Evolutionary conservation across 495 filamentous ascomycete genomes (phyloP).

Genomic region (Aspergillus diversus): DNA sequence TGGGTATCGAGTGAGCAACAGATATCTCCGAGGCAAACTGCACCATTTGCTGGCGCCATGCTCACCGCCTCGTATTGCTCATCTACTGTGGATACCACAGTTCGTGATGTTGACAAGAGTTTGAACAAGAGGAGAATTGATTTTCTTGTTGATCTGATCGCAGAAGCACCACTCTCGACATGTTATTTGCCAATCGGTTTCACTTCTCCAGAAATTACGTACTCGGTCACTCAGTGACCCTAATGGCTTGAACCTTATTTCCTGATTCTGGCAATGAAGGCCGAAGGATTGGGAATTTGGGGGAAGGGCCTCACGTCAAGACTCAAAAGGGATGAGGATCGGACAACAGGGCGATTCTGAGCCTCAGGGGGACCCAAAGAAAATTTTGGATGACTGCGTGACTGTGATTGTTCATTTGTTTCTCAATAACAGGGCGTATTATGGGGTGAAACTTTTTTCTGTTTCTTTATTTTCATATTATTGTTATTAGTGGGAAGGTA

Average conservation of each 20-base stretch:
- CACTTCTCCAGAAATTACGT: not conserved
- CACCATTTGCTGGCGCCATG: not conserved
- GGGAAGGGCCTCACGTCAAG: conserved; percentile 8
- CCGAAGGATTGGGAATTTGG: not conserved
- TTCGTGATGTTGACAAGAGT: not conserved
- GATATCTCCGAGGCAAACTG: not conserved
- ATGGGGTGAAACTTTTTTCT: too few species aligned
- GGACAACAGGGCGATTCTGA: not conserved
- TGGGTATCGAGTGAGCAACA: not conserved
- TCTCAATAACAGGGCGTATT: too few species aligned
- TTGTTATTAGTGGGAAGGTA: too few species aligned
- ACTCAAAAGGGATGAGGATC: conserved; percentile 9
- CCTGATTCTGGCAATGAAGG: not conserved
- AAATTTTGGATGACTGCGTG: too few species aligned
- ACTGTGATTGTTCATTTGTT: too few species aligned
- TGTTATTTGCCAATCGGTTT: not conserved
- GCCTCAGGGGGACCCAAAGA: not conserved
- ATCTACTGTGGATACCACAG: not conserved
- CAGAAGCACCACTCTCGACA: not conserved
- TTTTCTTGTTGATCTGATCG: not conserved
- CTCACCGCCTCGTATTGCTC: conserved; percentile 17
- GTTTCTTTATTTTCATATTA: too few species aligned
- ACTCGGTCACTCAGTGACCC: not conserved
- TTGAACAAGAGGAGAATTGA: not conserved
- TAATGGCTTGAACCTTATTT: conserved; percentile 12